Evolutionary conservation across 768 basidiomycete species (phyloP), one percentile per base, ranked within the genome.

Genomic region (Mycena sanguinolenta): DNA sequence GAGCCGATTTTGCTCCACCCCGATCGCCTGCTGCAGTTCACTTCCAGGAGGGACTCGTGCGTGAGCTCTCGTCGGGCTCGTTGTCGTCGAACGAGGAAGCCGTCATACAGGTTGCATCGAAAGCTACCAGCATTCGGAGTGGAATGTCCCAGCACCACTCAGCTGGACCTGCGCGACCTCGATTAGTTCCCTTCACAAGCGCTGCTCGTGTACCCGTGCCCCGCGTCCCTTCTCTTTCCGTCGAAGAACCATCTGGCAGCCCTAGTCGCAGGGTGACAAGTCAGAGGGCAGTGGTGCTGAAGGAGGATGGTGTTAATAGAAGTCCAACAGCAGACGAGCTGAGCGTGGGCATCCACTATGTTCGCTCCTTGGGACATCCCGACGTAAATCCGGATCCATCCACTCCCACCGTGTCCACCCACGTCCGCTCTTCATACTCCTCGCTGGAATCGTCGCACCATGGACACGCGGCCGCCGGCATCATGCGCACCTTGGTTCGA

Each of bases 181-280:
- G 91, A 36, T 79, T 94, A 34, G 91, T 93, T 38, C 92, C 90
- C 30, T 93, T 94, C 76, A 92, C 90, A 9, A 88, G 87, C 70
- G 89, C 90, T 19, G 85, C 86, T 23, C 89, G 90, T 23, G 91
- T 92, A 28, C 91, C 92, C 23, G 84, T 88, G 2, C 90, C 91
- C 27, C 83, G 85, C 72, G 73, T 85, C 72, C 76, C 86, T 69
- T 74, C 85, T 62, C 70, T 75, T 39, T 73, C 81, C 44, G 74
- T 75, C 38, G 78, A 77, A 21, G 72, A 70, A 13, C 75, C 75
- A 60, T 70, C 76, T 46, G 76, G 74, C 38, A 71, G 73, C 42
- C 73, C 72, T 44, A 70, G 80, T 79, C 75, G 77, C 75, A 81
- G 85, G 81, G 85, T 92, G 9, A 81, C 86, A 27, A 93, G 92